Conservation (phyloP, 306 rosid species). For the Myrica gale region DNA sequence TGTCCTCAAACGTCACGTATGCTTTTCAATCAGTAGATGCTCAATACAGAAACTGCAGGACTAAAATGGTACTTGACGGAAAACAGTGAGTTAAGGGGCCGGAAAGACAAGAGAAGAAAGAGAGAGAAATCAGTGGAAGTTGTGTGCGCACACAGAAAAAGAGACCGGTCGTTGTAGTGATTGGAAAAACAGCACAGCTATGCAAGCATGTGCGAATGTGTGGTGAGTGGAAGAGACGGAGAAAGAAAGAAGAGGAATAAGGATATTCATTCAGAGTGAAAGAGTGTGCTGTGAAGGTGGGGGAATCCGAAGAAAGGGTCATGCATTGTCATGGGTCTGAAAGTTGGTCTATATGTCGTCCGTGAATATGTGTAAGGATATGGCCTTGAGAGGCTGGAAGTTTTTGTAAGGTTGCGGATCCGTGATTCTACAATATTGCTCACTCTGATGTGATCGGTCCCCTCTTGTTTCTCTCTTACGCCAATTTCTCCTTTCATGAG, state of each 20-base stretch:
- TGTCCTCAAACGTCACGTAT: no score
- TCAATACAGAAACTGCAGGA: no score
- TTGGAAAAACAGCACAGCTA: slow-evolving; percentile 8
- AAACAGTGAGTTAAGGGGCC: no score
- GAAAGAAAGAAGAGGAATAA: background rate
- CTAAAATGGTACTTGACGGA: no score
- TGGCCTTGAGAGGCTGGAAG: slow-evolving; percentile 16
- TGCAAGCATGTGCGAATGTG: slow-evolving; percentile 34
- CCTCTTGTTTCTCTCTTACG: background rate
- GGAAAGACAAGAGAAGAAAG: no score
- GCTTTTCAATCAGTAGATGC: no score
- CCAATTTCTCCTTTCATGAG: slow-evolving; percentile 1
- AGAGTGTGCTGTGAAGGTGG: background rate
- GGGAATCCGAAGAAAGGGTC: background rate
- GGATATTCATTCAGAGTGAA: background rate
- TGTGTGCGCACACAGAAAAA: background rate
- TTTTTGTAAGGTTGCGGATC: slow-evolving; percentile 46
- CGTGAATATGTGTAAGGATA: slow-evolving; percentile 13
- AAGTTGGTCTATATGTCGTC: background rate
- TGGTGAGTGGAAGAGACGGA: slow-evolving; percentile 9
- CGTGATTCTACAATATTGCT: slow-evolving; percentile 49
- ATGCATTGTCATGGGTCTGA: background rate
- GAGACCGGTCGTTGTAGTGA: background rate
- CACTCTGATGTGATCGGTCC: slow-evolving; percentile 37
- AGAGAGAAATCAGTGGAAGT: no score